Evolutionary conservation across 345 rosid species (phyloP).

Genomic region (Kernera saxatilis): DNA sequence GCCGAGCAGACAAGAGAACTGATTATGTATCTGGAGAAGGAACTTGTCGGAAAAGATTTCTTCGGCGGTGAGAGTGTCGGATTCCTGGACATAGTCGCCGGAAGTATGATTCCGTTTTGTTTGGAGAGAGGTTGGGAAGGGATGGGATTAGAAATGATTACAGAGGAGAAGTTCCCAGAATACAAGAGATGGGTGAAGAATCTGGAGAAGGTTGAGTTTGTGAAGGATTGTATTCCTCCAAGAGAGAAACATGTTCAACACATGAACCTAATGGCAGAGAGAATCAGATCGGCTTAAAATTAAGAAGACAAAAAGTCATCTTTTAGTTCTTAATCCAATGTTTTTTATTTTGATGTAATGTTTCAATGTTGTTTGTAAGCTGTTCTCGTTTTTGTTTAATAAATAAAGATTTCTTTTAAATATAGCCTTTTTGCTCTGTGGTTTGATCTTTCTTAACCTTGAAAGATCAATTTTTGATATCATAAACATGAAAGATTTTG

Average conservation of each 20-base stretch:
- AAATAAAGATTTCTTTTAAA: neutral
- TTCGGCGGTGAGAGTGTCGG: conserved; percentile 36
- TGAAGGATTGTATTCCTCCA: conserved; percentile 26
- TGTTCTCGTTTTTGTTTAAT: neutral
- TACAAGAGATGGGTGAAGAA: conserved; percentile 11
- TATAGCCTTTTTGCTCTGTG: neutral
- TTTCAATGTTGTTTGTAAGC: conserved; percentile 1
- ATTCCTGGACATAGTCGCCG: conserved; percentile 31
- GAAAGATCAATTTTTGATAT: no score
- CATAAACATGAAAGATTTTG: no score
- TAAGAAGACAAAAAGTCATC: neutral
- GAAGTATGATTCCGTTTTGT: conserved; percentile 29
- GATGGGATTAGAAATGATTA: conserved; percentile 14
- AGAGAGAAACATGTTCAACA: conserved; percentile 26
- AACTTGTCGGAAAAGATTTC: conserved; percentile 34
- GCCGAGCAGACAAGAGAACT: conserved; percentile 23
- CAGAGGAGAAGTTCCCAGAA: conserved; percentile 21
- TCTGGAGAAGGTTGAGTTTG: conserved; percentile 15
- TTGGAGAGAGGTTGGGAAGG: conserved; percentile 28
- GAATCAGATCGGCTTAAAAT: neutral
- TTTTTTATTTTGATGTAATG: neutral
- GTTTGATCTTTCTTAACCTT: no score
- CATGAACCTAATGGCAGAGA: conserved; percentile 10
- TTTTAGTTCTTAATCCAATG: neutral
- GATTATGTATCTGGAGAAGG: conserved; percentile 30